phyloP scores from a whole-genome alignment of 495 filamentous ascomycete species.

The Usnea hakonensis region DNA sequence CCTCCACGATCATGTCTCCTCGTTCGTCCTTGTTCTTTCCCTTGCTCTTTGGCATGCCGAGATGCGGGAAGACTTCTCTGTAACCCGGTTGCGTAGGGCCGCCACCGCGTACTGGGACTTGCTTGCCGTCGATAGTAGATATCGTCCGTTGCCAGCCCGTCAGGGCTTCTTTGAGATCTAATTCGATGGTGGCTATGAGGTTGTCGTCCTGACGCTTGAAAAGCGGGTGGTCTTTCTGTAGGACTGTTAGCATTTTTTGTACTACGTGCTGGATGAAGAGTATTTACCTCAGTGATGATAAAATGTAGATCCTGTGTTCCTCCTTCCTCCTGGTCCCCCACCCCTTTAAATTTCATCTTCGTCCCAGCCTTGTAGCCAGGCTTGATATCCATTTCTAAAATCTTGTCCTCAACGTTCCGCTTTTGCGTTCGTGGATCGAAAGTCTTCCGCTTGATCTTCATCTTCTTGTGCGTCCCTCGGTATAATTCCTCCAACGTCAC shows the following conservation, averaged over 20 bases:
- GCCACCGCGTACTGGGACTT: slow-evolving; percentile 61
- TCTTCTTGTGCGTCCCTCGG: slow-evolving; percentile 81
- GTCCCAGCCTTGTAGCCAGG: slow-evolving; percentile 89
- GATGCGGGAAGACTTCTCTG: slow-evolving; percentile 69
- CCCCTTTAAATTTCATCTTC: slow-evolving; percentile 94
- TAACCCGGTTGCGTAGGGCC: slow-evolving; percentile 80
- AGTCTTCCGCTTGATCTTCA: slow-evolving; percentile 93
- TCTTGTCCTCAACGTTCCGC: slow-evolving; percentile 75
- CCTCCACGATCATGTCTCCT: slow-evolving; percentile 81
- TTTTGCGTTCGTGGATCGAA: slow-evolving; percentile 75
- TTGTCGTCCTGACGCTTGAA: slow-evolving; percentile 85
- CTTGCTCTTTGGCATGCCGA: slow-evolving; percentile 90
- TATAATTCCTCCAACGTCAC: slow-evolving; percentile 83
- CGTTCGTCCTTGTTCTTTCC: slow-evolving; percentile 55
- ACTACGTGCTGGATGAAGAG: not conserved
- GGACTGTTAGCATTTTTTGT: not conserved
- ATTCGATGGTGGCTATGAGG: slow-evolving; percentile 63
- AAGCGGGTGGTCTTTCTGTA: slow-evolving; percentile 70
- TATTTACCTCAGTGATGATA: slow-evolving; percentile 81
- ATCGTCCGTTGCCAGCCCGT: slow-evolving; percentile 89
- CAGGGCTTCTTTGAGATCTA: slow-evolving; percentile 92
- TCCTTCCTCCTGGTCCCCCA: slow-evolving; percentile 94
- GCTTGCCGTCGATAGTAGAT: slow-evolving; percentile 87
- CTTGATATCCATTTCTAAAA: slow-evolving; percentile 89
- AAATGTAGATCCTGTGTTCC: slow-evolving; percentile 96